Conservation (phyloP, 768 basidiomycete genomes). For the Royoungia palumana region DNA sequence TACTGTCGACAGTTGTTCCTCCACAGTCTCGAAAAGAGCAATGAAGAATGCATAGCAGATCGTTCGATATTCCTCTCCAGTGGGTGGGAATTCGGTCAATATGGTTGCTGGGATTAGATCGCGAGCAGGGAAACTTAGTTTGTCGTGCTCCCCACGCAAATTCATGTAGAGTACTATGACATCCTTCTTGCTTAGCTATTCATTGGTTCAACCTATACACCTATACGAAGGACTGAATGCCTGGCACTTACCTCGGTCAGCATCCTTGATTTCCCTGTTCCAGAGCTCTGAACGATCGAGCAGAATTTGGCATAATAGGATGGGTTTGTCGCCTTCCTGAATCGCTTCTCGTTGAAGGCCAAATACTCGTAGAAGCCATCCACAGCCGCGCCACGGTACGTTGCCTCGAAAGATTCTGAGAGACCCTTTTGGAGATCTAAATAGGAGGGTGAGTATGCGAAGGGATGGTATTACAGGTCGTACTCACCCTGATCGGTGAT, state of each 20-base stretch:
- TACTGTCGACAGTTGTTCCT: no score
- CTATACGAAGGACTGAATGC: no score
- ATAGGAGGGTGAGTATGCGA: no score
- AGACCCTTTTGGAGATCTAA: neutral
- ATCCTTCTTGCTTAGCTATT: constrained; percentile 9
- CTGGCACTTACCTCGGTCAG: no score
- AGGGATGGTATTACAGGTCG: no score
- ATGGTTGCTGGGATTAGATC: constrained; percentile 14
- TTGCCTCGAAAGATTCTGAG: neutral
- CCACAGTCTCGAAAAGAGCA: no score
- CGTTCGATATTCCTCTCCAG: neutral
- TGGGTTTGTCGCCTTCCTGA: neutral
- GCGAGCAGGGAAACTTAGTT: constrained; percentile 9
- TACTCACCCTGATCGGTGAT: no score
- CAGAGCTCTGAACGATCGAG: no score
- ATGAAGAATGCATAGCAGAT: no score
- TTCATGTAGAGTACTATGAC: constrained; percentile 20
- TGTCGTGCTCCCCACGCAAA: neutral
- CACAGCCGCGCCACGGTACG: neutral
- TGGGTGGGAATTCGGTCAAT: constrained; percentile 1
- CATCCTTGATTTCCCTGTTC: no score
- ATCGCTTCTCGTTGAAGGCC: constrained; percentile 6
- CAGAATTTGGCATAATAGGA: no score
- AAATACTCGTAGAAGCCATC: constrained; percentile 21
- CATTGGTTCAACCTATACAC: neutral